phyloP scores from a whole-genome alignment of 2,329 filamentous ascomycete genomes.

The Ophiostoma tasmaniense region DNA sequence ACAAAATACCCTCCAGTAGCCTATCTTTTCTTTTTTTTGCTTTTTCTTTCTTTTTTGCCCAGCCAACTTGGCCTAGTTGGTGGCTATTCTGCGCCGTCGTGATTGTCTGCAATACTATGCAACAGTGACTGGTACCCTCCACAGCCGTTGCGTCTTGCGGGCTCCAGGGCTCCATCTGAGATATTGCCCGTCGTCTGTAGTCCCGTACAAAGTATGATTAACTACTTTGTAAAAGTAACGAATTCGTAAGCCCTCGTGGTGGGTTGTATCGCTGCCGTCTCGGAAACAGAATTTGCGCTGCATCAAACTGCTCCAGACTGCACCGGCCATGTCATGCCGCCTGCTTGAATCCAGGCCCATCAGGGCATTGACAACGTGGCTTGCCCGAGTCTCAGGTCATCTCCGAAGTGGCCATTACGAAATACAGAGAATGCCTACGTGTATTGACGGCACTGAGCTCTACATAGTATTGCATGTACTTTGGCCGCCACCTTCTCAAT shows the following conservation, averaged over 20 bases:
- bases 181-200: background rate
- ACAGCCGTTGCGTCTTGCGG: background rate
- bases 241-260: background rate
- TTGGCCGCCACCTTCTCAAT: background rate
- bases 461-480: background rate
- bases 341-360: background rate
- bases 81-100: background rate
- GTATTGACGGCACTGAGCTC: background rate
- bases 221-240: background rate
- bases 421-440: background rate
- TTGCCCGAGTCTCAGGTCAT: slow-evolving; percentile 1
- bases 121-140: background rate
- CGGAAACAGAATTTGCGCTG: background rate
- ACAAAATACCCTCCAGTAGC: background rate
- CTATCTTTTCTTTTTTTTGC: background rate
- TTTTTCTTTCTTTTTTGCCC: background rate
- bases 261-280: background rate
- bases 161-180: background rate
- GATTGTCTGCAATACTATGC: background rate
- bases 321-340: background rate
- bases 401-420: background rate
- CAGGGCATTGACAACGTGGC: background rate
- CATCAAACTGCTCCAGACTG: background rate
- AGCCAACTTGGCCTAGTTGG: background rate
- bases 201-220: background rate